Percentiles rank a stretch among this genome's conserved stretches.
phyloP scores from a whole-genome alignment of 2,329 filamentous ascomycete species.

The Venturia aucupariae region DNA sequence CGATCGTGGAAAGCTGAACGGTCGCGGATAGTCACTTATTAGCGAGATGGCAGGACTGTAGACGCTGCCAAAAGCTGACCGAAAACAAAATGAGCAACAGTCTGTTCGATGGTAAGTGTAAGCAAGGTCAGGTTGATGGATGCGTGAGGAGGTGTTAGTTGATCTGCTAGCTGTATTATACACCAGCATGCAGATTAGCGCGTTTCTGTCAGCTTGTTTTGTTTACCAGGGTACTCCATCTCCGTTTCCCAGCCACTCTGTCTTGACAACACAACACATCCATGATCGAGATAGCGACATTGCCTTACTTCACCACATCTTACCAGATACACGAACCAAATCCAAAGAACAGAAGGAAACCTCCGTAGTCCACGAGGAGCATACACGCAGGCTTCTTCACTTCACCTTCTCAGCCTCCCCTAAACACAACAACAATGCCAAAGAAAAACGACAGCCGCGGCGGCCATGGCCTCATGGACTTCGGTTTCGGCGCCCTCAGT shows the following conservation, averaged over 20 bases:
- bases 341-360: background rate
- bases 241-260: background rate
- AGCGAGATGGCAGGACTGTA: too few species aligned
- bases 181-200: background rate
- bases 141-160: too few species aligned
- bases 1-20: too few species aligned
- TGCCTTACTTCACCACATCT: background rate
- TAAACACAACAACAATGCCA: slow-evolving; percentile 5
- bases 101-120: too few species aligned
- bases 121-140: background rate
- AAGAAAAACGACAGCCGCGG: background rate
- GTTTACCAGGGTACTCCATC: background rate
- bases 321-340: background rate
- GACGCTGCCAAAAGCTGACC: too few species aligned
- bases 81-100: too few species aligned
- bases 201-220: background rate
- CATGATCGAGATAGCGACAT: slow-evolving; percentile 1
- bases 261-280: background rate
- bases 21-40: too few species aligned
- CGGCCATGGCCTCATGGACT: background rate
- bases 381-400: background rate
- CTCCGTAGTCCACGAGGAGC: background rate
- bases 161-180: too few species aligned
- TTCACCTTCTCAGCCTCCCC: background rate
- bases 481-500: slow-evolving; percentile 23